Evolutionary conservation across 139 green algal genomes (phyloP), one percentile per base, ranked within the genome.

Genomic region (Trebouxia sp.): DNA sequence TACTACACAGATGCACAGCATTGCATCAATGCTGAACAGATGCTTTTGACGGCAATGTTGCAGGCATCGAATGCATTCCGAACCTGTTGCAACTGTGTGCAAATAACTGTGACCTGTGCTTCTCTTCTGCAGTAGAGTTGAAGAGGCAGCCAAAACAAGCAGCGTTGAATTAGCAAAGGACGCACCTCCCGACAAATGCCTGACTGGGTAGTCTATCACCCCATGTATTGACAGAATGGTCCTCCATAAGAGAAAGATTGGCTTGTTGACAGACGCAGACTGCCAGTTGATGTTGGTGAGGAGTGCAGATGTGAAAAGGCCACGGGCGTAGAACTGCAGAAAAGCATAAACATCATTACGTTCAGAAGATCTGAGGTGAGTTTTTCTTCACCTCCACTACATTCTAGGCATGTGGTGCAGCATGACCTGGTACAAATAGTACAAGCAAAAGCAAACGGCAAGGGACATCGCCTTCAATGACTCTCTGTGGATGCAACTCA

Each of bases 261-360:
- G 42, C 28, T 65, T 66, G 42, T 65, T 72, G 6, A 80, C 1
- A 24, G 35, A 5, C 28, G n/a, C 45, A 37, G 43, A 30, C 9
- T 51, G 51, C 32, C n/a, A 79, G 69, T 72, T 65, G 32, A 65
- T 81, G 53, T 20, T 30, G 20, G 72, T 75, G 20, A 76, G 47
- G 43, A 85, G n/a, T n/a, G 89, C 86, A 39, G 80, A 88, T 24
- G 85, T 84, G 85, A 96, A 96, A 15, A 92, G 69, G 53, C 92
- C 92, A 17, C 91, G 87, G 11, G 91, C 88, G 79, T 95, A 96
- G 76, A 93, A 96, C 50, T 87, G 85, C 80, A 84, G 65, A 38
- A 66, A 17, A 32, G 11, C 15, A 28, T n/a, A n/a, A n/a, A n/a
- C n/a, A n/a, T n/a, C n/a, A n/a, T n/a, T n/a, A n/a, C n/a, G n/a